Base-by-base conservation (phyloP, 371 early-diverging fungal species). In the Umbelopsis sp. region DNA sequence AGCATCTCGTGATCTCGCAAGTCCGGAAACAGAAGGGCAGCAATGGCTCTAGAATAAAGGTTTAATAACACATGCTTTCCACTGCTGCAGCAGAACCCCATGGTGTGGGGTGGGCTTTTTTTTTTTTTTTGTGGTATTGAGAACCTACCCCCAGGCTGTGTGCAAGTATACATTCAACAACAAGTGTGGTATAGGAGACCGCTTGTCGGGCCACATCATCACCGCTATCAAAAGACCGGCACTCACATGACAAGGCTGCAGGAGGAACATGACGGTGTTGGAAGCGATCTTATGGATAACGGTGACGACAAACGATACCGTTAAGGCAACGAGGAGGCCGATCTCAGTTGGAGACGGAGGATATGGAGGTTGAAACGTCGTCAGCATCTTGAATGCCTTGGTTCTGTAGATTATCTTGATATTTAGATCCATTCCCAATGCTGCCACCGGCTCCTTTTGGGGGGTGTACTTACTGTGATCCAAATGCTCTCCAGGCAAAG, bases 231-330 rank as follows among this genome's bases (percentile, higher is more conserved):
- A 69, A 35, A 86, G 45, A 35, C 80, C 69, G 12, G 83, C 84
- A 51, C 82, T 85, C 57, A 83, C 77, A 71, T 88, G 89, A 69
- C 89, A 88, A 25, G 89, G 86, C 75, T 88, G 89, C 48, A 87
- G 68, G 68, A 88, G 65, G 67, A 79, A 86, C 22, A 82, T 53
- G 44, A 82, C 41, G n/a, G 85, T 84, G 22, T 73, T 71, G 16
- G 80, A 76, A 32, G 68, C 37, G 63, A 66, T 72, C 69, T 87
- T 86, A 68, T 87, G 88, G 44, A 70, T 63, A 7, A 78, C 76
- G 4, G 86, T 85, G 38, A 80, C 67, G 37, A 74, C n/a, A 51
- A 84, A 73, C 44, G 86, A 85, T 12, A 63, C 62, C 29, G 74
- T 66, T 74, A 84, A 38, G n/a, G 71, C 67, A 0, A 72, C 66